Conservation (phyloP, 805 yeast species). For the Candida odintsovae region DNA sequence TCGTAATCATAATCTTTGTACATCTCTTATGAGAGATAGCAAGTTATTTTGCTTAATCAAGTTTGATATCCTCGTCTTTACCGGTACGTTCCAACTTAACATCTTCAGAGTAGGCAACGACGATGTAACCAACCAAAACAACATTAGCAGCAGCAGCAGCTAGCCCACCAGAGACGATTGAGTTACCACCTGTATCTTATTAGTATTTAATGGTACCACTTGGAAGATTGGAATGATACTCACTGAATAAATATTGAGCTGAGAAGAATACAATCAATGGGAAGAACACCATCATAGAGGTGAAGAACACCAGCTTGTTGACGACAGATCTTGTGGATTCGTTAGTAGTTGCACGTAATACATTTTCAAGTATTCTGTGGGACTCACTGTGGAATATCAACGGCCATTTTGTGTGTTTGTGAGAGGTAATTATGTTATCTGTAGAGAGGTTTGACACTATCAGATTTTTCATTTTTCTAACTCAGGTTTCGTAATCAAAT, state of each 20-base stretch:
- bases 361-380: background rate
- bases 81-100: constrained; percentile 26
- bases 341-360: background rate
- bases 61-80: constrained; percentile 32
- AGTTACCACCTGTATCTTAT: constrained; percentile 28
- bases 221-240: constrained; percentile 8
- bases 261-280: constrained; percentile 62
- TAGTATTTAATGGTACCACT: constrained; percentile 5
- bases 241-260: constrained; percentile 34
- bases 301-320: constrained; percentile 64
- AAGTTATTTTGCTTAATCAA: constrained; percentile 12
- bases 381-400: constrained; percentile 23
- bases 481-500: too few species aligned
- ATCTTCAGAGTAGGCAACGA: constrained; percentile 71
- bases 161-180: constrained; percentile 70
- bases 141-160: constrained; percentile 74
- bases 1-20: background rate
- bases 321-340: constrained; percentile 48
- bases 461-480: background rate
- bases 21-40: background rate
- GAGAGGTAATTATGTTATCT: background rate
- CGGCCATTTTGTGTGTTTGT: constrained; percentile 14
- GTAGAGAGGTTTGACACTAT: background rate
- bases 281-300: constrained; percentile 67
- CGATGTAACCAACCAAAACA: constrained; percentile 66